A percentile compares a stretch with the other conserved stretches of the same genome.
These are phyloP conservation scores for Bryoglossum gracile DNA, from an alignment of 495 filamentous ascomycete species.

Conservation along the genomic window DNA sequence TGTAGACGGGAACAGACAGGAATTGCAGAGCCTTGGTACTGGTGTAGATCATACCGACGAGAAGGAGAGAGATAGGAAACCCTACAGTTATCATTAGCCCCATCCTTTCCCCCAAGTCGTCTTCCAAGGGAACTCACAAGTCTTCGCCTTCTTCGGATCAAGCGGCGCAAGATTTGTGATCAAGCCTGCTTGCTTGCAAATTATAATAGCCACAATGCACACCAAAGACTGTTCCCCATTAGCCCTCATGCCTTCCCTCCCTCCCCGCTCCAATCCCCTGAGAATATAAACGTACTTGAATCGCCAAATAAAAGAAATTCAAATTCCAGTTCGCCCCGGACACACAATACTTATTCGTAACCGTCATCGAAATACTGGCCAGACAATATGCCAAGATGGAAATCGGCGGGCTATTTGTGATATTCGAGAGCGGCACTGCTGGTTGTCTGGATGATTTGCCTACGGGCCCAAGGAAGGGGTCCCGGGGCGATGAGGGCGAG, in stretches of 20 bases:
- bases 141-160: slow-evolving; percentile 80
- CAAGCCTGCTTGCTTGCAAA: slow-evolving; percentile 71
- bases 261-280: too few species aligned
- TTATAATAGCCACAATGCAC: slow-evolving; percentile 81
- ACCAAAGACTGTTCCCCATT: slow-evolving; percentile 63
- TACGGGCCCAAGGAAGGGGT: slow-evolving; percentile 18
- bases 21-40: slow-evolving; percentile 93
- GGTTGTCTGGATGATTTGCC: background rate
- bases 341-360: slow-evolving; percentile 98
- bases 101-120: background rate
- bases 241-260: background rate
- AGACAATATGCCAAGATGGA: slow-evolving; percentile 88
- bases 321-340: slow-evolving; percentile 88
- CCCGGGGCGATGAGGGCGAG: slow-evolving; percentile 37
- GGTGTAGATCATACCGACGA: slow-evolving; percentile 99
- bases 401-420: slow-evolving; percentile 65
- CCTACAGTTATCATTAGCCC: slow-evolving; percentile 44
- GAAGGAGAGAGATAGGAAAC: slow-evolving; percentile 94
- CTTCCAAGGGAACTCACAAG: slow-evolving; percentile 56
- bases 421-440: slow-evolving; percentile 29
- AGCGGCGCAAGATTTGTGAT: slow-evolving; percentile 85
- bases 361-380: slow-evolving; percentile 96
- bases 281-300: slow-evolving; percentile 83
- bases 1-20: slow-evolving; percentile 97
- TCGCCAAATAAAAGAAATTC: slow-evolving; percentile 87